Percentiles rank a stretch among this genome's conserved stretches.
phyloP scores from a whole-genome alignment of 1,139 yeast species.

The Blastobotrys malaysiensis region DNA sequence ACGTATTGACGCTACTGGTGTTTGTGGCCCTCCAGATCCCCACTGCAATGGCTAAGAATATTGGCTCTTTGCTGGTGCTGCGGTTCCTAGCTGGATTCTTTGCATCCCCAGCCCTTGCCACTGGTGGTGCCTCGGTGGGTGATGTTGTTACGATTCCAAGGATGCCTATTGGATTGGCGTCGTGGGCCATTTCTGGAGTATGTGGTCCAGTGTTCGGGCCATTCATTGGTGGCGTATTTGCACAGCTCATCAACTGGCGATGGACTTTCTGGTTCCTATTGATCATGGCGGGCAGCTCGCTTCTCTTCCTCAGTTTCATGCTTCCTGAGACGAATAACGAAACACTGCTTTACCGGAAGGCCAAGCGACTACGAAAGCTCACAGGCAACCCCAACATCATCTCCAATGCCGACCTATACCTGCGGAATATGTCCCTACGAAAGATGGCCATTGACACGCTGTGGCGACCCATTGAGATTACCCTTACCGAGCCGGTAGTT shows the following conservation, averaged over 20 bases:
- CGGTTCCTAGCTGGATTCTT: conserved; percentile 74
- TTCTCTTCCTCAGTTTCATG: conserved; percentile 17
- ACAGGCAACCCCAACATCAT: conserved; percentile 17
- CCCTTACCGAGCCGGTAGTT: conserved; percentile 34
- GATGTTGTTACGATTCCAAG: conserved; percentile 68
- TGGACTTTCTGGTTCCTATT: conserved; percentile 77
- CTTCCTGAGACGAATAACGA: conserved; percentile 26
- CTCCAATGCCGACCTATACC: conserved; percentile 21
- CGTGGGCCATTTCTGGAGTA: conserved; percentile 71
- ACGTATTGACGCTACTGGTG: conserved; percentile 43
- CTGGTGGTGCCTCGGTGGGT: conserved; percentile 78
- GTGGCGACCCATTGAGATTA: conserved; percentile 41
- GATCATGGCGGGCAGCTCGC: conserved; percentile 58
- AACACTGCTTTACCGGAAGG: conserved; percentile 20
- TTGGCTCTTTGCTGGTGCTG: conserved; percentile 46
- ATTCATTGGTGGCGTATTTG: conserved; percentile 72
- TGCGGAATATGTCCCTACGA: conserved; percentile 5
- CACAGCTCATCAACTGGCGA: conserved; percentile 62
- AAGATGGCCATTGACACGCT: conserved; percentile 40
- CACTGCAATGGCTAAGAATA: conserved; percentile 46
- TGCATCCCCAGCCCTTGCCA: conserved; percentile 78
- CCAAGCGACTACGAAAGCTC: conserved; percentile 25
- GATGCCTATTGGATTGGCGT: conserved; percentile 62
- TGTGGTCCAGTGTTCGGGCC: conserved; percentile 84
- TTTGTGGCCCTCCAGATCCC: conserved; percentile 47